Conservation (phyloP, 768 basidiomycete species). For the Naematelia encephala region DNA sequence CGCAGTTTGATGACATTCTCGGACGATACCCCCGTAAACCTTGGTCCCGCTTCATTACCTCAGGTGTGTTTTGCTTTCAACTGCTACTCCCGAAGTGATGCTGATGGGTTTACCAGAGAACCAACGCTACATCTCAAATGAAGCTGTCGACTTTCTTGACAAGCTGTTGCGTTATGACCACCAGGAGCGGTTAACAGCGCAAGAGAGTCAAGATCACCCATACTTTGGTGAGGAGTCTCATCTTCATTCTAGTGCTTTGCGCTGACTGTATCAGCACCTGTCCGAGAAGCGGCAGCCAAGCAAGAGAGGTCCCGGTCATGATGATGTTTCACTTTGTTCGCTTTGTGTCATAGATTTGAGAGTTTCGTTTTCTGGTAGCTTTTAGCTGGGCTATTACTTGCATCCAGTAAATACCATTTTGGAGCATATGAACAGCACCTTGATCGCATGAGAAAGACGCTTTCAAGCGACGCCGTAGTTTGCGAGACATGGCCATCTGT, state of each 20-base stretch:
- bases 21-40: slow-evolving; percentile 92
- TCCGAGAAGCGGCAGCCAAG: slow-evolving; percentile 27
- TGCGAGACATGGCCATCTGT: no score
- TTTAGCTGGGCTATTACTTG: no score
- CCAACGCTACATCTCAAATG: slow-evolving; percentile 92
- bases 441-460: no score
- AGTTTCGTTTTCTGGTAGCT: not conserved
- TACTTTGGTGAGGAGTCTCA: slow-evolving; percentile 64
- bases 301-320: not conserved
- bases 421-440: no score
- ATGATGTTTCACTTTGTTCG: not conserved
- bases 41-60: slow-evolving; percentile 92
- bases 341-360: no score
- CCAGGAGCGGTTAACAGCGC: slow-evolving; percentile 90
- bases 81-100: not conserved
- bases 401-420: no score
- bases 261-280: slow-evolving; percentile 24
- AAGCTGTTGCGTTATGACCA: slow-evolving; percentile 95
- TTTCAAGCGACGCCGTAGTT: no score
- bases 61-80: slow-evolving; percentile 41
- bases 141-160: slow-evolving; percentile 93
- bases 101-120: slow-evolving; percentile 56
- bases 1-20: slow-evolving; percentile 93
- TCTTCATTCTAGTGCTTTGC: not conserved
- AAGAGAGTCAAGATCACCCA: slow-evolving; percentile 85